Evolutionary conservation across 352 stramenopile genomes (phyloP).

Genomic region (Phytophthora sp.): DNA sequence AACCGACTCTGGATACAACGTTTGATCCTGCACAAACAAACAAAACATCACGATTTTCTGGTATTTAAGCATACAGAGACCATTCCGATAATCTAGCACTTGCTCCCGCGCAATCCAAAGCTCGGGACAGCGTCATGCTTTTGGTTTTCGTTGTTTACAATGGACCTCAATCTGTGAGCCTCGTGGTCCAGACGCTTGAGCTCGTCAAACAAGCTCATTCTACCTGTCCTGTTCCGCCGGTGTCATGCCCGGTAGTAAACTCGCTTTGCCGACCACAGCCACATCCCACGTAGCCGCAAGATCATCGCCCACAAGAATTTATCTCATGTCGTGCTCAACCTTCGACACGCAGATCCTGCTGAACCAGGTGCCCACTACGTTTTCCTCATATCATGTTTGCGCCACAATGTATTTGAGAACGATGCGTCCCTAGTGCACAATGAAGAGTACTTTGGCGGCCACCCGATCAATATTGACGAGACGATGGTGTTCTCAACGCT

Average conservation of each 20-base stretch:
- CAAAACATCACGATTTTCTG: too few species aligned
- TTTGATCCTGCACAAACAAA: too few species aligned
- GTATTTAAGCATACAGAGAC: too few species aligned
- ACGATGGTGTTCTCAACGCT: too few species aligned
- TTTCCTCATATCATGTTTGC: constrained; percentile 38
- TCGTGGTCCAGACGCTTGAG: constrained; percentile 21
- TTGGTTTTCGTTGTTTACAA: too few species aligned
- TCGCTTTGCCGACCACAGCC: constrained; percentile 58
- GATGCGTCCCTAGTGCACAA: constrained; percentile 45
- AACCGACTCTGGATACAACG: too few species aligned
- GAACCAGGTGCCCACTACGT: constrained; percentile 27
- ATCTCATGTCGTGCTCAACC: constrained; percentile 39
- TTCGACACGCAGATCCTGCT: constrained; percentile 33
- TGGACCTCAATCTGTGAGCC: constrained; percentile 3
- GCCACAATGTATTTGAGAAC: constrained; percentile 58
- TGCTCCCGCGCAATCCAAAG: constrained; percentile 17
- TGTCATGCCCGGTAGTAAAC: constrained; percentile 52
- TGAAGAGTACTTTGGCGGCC: constrained; percentile 32
- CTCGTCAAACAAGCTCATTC: constrained; percentile 35
- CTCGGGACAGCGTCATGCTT: constrained; percentile 7
- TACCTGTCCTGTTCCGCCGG: constrained; percentile 38
- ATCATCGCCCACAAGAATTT: constrained; percentile 40
- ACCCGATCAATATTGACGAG: constrained; percentile 32
- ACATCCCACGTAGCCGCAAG: constrained; percentile 53
- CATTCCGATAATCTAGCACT: constrained; percentile 6